Conservation (phyloP, 1,139 yeast species). For the Diutina scorzettiae region DNA sequence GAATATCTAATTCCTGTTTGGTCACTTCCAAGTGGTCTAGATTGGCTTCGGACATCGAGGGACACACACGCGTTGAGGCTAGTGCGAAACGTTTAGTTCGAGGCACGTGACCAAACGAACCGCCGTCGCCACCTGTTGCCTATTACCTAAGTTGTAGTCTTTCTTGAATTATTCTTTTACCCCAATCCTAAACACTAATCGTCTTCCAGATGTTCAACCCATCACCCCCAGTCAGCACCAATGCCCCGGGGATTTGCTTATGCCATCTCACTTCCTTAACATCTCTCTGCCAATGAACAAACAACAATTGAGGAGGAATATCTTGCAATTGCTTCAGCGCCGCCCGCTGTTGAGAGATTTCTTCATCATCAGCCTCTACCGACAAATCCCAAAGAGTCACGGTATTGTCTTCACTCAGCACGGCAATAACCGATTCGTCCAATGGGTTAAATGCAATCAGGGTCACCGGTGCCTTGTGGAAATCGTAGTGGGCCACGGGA, state of each 20-base stretch:
- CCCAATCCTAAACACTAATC: constrained; percentile 78
- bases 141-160: no score
- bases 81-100: no score
- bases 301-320: constrained; percentile 90
- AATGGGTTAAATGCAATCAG: constrained; percentile 90
- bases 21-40: neutral
- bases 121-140: no score
- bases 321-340: constrained; percentile 73
- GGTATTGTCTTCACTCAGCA: constrained; percentile 91
- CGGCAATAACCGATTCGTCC: constrained; percentile 92
- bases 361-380: constrained; percentile 95
- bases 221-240: constrained; percentile 91
- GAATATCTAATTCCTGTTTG: neutral
- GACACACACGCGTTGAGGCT: no score
- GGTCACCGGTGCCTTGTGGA: constrained; percentile 90
- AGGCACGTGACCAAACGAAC: no score
- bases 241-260: constrained; percentile 88
- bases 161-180: no score
- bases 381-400: constrained; percentile 96
- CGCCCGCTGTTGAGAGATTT: constrained; percentile 63
- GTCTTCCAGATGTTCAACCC: constrained; percentile 96
- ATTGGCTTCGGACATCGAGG: neutral
- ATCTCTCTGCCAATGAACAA: constrained; percentile 96
- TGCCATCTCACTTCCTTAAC: constrained; percentile 99
- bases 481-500: constrained; percentile 87